Conservation (phyloP, 139 green algal genomes). For the Micractinium conductrix region DNA sequence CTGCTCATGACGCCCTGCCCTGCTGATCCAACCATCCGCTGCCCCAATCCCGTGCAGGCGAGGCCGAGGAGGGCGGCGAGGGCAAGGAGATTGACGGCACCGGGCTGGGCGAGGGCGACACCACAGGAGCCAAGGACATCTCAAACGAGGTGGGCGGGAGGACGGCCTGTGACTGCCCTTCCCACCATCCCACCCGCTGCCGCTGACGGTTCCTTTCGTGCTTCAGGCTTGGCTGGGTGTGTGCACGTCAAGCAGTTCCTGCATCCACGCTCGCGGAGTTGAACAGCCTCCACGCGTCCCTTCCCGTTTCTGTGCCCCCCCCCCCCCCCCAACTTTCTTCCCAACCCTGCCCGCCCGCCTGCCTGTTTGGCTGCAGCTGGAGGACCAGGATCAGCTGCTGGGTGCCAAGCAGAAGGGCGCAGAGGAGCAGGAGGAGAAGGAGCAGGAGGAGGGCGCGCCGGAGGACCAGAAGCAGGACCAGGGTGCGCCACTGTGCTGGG, state of each 20-base stretch:
- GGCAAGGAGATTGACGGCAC: constrained; percentile 76
- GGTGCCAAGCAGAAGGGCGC: constrained; percentile 77
- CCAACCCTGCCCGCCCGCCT: background rate
- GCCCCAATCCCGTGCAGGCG: constrained; percentile 15
- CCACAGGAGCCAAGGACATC: constrained; percentile 82
- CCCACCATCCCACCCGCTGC: no score
- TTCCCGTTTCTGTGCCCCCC: no score
- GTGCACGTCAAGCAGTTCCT: no score
- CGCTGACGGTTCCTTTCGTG: no score
- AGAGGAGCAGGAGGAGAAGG: constrained; percentile 49
- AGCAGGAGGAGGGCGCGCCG: constrained; percentile 43
- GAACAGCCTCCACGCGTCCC: background rate
- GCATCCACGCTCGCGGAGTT: no score
- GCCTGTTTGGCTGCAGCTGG: constrained; percentile 15
- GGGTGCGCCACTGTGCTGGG: constrained; percentile 6
- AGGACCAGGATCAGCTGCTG: constrained; percentile 96
- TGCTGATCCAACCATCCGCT: background rate
- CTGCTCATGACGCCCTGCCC: background rate
- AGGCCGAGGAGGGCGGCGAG: constrained; percentile 51
- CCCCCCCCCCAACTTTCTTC: no score
- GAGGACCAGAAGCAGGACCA: constrained; percentile 57
- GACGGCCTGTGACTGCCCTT: no score
- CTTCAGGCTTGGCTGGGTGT: no score
- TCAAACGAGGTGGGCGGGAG: constrained; percentile 97
- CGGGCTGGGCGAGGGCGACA: constrained; percentile 88